These are phyloP conservation scores for Santalum album DNA, from an alignment of 164 flowering plant species.

Conservation along the genomic window DNA sequence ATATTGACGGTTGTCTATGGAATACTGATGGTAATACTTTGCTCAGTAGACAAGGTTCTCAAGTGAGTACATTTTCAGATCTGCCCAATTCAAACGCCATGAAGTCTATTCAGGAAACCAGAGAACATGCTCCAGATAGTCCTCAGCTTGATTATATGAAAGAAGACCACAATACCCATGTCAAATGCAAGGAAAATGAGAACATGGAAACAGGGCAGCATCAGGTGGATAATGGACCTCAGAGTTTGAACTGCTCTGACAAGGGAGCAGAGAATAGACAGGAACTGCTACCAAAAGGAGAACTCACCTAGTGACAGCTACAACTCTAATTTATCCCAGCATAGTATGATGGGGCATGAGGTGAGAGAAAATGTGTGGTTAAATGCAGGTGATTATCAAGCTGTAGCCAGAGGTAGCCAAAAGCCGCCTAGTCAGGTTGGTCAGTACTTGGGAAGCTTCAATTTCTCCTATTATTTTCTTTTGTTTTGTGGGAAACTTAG, in stretches of 20 bases:
- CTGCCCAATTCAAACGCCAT: too few species aligned
- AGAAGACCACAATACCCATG: slow-evolving; percentile 19
- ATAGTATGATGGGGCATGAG: slow-evolving; percentile 19
- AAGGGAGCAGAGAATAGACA: slow-evolving; percentile 20
- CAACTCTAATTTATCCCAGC: slow-evolving; percentile 27
- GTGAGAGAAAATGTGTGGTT: slow-evolving; percentile 27
- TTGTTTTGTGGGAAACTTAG: too few species aligned
- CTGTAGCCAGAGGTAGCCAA: slow-evolving; percentile 7
- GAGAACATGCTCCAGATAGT: slow-evolving; percentile 16
- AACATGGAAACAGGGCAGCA: slow-evolving; percentile 15
- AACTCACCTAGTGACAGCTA: slow-evolving; percentile 22
- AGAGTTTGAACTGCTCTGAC: slow-evolving; percentile 15
- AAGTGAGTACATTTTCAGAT: too few species aligned
- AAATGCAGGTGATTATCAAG: slow-evolving; percentile 20
- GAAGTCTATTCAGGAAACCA: slow-evolving; percentile 21
- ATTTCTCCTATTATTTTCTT: too few species aligned
- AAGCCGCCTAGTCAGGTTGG: slow-evolving; percentile 27
- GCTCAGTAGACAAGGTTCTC: too few species aligned
- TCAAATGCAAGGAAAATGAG: slow-evolving; percentile 19
- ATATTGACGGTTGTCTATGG: slow-evolving; percentile 21
- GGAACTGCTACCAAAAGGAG: slow-evolving; percentile 23
- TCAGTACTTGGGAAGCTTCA: slow-evolving; percentile 17
- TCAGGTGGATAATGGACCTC: slow-evolving; percentile 12
- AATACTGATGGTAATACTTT: slow-evolving; percentile 17
- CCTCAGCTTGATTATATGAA: slow-evolving; percentile 23